phyloP scores from a whole-genome alignment of 257 asterid genomes.

The Nyctanthes arbortristis region DNA sequence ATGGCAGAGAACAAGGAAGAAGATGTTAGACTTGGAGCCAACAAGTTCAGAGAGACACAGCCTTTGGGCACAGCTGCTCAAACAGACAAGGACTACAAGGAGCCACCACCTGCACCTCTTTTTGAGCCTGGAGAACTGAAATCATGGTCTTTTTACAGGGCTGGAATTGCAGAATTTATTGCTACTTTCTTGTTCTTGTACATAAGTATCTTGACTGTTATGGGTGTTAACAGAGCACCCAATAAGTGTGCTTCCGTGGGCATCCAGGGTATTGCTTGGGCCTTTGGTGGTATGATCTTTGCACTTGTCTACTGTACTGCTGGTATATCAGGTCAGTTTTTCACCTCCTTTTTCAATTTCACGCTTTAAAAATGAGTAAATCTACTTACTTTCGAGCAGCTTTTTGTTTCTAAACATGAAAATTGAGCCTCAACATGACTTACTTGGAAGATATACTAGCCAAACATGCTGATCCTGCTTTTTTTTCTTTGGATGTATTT shows the following conservation, averaged over 20 bases:
- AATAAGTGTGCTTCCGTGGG: constrained; percentile 60
- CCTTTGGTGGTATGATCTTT: constrained; percentile 76
- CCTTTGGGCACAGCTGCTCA: constrained; percentile 71
- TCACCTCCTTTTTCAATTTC: not conserved
- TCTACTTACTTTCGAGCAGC: not conserved
- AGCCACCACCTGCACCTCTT: constrained; percentile 64
- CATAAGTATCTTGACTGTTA: constrained; percentile 55
- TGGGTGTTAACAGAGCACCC: constrained; percentile 46
- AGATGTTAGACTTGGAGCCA: constrained; percentile 63
- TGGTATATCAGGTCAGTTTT: constrained; percentile 53
- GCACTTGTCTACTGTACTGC: constrained; percentile 77
- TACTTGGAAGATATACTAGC: no score
- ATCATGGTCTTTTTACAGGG: constrained; percentile 76
- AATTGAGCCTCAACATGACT: no score
- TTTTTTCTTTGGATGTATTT: not conserved
- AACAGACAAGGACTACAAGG: constrained; percentile 63
- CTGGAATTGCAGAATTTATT: constrained; percentile 70
- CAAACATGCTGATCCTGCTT: not conserved
- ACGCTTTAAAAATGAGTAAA: not conserved
- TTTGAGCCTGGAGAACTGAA: constrained; percentile 67
- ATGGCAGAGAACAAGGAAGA: constrained; percentile 70
- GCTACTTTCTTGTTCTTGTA: constrained; percentile 72
- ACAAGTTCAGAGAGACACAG: constrained; percentile 55
- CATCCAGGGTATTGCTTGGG: constrained; percentile 73
- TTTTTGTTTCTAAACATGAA: no score